These are phyloP conservation scores for Athelia psychrophila DNA, from an alignment of 1,284 basidiomycete genomes.

Conservation along the genomic window DNA sequence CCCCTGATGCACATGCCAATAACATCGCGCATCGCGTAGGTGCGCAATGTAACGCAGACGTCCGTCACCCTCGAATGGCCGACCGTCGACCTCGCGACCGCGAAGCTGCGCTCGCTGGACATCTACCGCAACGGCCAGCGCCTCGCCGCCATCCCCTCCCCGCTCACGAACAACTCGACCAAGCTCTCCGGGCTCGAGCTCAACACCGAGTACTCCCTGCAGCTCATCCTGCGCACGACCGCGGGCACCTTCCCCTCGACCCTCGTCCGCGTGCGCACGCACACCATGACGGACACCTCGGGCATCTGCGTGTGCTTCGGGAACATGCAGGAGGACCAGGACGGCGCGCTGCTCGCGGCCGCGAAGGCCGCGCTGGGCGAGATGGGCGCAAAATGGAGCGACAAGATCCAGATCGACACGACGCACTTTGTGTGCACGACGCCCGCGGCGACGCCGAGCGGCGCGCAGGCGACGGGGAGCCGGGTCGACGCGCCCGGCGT, in stretches of 20 bases:
- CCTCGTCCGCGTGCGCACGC: conserved; percentile 77
- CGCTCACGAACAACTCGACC: conserved; percentile 79
- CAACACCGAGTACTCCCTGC: conserved; percentile 89
- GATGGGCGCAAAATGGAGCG: conserved; percentile 87
- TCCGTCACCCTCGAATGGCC: conserved; percentile 94
- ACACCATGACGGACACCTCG: conserved; percentile 91
- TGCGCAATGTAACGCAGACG: conserved; percentile 94
- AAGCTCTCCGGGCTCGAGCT: conserved; percentile 89
- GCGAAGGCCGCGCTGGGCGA: conserved; percentile 74
- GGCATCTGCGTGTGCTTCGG: conserved; percentile 93
- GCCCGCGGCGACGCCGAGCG: conserved; percentile 63
- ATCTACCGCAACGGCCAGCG: conserved; percentile 90
- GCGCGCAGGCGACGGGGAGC: conserved; percentile 54
- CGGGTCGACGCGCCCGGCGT: conserved; percentile 61
- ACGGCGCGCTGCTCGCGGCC: conserved; percentile 72
- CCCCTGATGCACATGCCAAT: neutral
- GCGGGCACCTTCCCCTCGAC: conserved; percentile 89
- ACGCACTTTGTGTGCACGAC: conserved; percentile 96
- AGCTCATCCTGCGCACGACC: conserved; percentile 85
- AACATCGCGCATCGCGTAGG: conserved; percentile 33
- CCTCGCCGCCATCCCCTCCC: conserved; percentile 81
- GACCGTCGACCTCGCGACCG: conserved; percentile 77
- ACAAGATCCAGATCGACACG: conserved; percentile 94
- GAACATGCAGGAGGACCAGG: conserved; percentile 77
- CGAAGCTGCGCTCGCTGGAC: conserved; percentile 83